These are phyloP conservation scores for Calocybe gangraenosa DNA, from an alignment of 768 basidiomycete species.

Conservation along the genomic window DNA sequence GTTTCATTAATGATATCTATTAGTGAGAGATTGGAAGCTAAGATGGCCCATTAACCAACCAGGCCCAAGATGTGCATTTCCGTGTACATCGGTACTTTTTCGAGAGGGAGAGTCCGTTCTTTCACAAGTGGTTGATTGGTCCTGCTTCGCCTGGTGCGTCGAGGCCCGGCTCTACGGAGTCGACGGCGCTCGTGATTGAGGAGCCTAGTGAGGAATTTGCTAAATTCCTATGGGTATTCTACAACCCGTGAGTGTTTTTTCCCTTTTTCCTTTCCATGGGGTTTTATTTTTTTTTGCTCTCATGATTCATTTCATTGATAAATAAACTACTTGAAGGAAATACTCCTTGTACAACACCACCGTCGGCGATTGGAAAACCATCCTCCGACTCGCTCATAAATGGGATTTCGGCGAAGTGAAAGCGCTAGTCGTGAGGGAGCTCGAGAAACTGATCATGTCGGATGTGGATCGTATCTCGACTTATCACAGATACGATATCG, in stretches of 20 bases:
- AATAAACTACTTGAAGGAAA: no score
- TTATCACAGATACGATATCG: slow-evolving; percentile 50
- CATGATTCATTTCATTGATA: no score
- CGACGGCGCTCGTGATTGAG: slow-evolving; percentile 39
- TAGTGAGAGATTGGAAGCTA: no score
- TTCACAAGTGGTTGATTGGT: slow-evolving; percentile 30
- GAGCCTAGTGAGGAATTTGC: slow-evolving; percentile 35
- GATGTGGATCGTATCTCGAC: slow-evolving; percentile 51
- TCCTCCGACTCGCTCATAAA: slow-evolving; percentile 52
- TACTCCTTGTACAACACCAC: slow-evolving; percentile 53
- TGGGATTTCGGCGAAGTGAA: slow-evolving; percentile 59
- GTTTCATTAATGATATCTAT: slow-evolving; percentile 21
- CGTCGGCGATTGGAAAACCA: slow-evolving; percentile 50
- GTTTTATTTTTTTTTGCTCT: no score
- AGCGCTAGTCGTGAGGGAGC: slow-evolving; percentile 52
- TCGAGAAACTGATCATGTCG: slow-evolving; percentile 42
- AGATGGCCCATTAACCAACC: slow-evolving; percentile 23
- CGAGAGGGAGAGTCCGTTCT: slow-evolving; percentile 42
- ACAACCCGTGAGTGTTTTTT: slow-evolving; percentile 38
- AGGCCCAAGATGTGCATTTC: slow-evolving; percentile 53
- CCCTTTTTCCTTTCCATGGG: no score
- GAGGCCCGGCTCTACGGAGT: slow-evolving; percentile 32
- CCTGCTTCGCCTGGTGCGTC: slow-evolving; percentile 28
- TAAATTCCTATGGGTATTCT: slow-evolving; percentile 53
- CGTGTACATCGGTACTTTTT: slow-evolving; percentile 55